A percentile compares a stretch with the other conserved stretches of the same genome.
phyloP scores from a whole-genome alignment of 805 yeast species.

The Candida quercuum region DNA sequence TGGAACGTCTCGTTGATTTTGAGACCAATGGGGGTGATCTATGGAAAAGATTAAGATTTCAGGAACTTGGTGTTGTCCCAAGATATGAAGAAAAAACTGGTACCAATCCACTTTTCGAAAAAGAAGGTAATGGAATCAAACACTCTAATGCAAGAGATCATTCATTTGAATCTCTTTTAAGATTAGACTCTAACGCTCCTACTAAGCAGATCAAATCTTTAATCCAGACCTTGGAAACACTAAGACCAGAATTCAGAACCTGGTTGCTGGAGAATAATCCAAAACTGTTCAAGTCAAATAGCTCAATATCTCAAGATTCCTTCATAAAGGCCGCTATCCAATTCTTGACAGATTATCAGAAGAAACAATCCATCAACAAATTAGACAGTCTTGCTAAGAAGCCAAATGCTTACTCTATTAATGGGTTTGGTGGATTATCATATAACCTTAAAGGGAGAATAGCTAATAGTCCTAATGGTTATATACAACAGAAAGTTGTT shows the following conservation, averaged over 20 bases:
- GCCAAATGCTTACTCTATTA: conserved; percentile 25
- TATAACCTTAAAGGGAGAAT: conserved; percentile 67
- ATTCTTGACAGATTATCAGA: conserved; percentile 28
- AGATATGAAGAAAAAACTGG: conserved; percentile 19
- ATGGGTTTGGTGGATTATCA: conserved; percentile 75
- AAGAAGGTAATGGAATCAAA: conserved; percentile 1
- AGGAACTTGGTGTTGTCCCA: conserved; percentile 53
- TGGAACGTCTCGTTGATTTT: conserved; percentile 63
- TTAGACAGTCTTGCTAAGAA: conserved; percentile 6
- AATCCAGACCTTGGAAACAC: conserved; percentile 26
- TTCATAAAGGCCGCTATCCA: conserved; percentile 20
- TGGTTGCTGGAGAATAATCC: conserved; percentile 53
- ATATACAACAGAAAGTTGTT: conserved; percentile 44
- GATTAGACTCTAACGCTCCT: conserved; percentile 1
- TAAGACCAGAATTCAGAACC: conserved; percentile 48
- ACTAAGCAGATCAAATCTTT: conserved; percentile 6
- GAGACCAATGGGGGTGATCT: conserved; percentile 57
- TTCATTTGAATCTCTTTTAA: conserved; percentile 20
- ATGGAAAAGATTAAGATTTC: conserved; percentile 59
- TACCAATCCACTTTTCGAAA: conserved; percentile 30
- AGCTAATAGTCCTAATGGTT: conserved; percentile 66
- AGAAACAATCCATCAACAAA: conserved; percentile 2
- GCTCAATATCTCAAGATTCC: conserved; percentile 22
- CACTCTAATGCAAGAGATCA: conserved; percentile 11
- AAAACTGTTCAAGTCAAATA: conserved; percentile 23